Conservation (phyloP, 306 rosid genomes). For the Glycyrrhiza uralensis region DNA sequence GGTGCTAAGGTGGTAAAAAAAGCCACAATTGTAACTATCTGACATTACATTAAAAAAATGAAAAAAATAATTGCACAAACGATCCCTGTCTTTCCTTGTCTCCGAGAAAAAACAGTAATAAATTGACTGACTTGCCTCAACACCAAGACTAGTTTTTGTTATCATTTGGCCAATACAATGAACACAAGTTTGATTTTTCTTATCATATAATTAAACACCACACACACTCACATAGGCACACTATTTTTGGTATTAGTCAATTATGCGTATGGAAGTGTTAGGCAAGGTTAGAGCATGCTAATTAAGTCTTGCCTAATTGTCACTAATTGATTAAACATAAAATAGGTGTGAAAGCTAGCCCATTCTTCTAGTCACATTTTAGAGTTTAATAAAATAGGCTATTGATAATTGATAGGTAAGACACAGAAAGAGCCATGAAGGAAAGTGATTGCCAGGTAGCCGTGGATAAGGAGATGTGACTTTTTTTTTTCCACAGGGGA, state of each 20-base stretch:
- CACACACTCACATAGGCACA: background rate
- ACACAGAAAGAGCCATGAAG: conserved; percentile 15
- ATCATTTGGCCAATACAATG: background rate
- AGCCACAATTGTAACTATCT: conserved; percentile 9
- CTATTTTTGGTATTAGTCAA: conserved; percentile 30
- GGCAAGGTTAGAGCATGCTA: conserved; percentile 30
- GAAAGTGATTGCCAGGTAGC: background rate
- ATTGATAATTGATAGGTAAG: background rate
- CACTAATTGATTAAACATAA: conserved; percentile 19
- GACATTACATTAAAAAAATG: background rate
- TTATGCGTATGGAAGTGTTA: conserved; percentile 18
- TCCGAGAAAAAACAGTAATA: background rate
- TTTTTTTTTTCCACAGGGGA: background rate
- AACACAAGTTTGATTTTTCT: background rate
- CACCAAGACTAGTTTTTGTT: background rate
- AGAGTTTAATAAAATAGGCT: conserved; percentile 9
- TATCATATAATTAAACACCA: background rate
- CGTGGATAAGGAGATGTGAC: background rate
- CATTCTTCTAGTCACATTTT: conserved; percentile 18
- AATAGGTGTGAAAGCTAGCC: conserved; percentile 44
- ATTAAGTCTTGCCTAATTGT: conserved; percentile 27
- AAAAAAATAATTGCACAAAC: background rate
- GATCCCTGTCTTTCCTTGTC: background rate
- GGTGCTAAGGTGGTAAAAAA: no score
- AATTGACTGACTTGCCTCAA: conserved; percentile 1